Evolutionary conservation across 2,329 filamentous ascomycete genomes (phyloP).

Genomic region (Monosporascus sp.): DNA sequence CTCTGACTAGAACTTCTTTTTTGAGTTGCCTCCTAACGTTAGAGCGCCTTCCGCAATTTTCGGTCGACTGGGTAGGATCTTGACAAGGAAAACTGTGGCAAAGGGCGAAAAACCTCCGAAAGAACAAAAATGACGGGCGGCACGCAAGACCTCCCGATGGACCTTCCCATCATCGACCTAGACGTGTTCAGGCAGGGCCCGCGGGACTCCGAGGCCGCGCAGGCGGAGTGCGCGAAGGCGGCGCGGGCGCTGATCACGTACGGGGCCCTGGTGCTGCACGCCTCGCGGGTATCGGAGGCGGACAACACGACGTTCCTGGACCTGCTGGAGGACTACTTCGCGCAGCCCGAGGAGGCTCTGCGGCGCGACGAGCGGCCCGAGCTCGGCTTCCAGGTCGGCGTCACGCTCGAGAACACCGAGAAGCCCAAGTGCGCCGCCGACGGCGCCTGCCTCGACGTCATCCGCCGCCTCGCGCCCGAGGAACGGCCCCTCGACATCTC

Average conservation of each 20-base stretch:
- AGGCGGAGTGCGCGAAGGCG: slow-evolving; percentile 47
- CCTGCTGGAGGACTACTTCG: slow-evolving; percentile 61
- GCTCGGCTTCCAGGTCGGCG: slow-evolving; percentile 56
- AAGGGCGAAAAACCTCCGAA: neutral
- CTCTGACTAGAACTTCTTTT: no score
- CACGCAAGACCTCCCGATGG: slow-evolving; percentile 36
- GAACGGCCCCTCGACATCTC: slow-evolving; percentile 54
- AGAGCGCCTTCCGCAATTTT: no score
- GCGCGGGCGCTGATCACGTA: slow-evolving; percentile 54
- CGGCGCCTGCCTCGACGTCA: slow-evolving; percentile 54
- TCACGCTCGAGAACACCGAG: slow-evolving; percentile 59
- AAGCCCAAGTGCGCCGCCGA: slow-evolving; percentile 59
- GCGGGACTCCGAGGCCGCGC: slow-evolving; percentile 36
- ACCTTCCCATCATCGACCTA: slow-evolving; percentile 55
- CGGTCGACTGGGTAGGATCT: no score
- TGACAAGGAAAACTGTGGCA: no score
- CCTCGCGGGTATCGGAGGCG: slow-evolving; percentile 50
- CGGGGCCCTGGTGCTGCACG: slow-evolving; percentile 55
- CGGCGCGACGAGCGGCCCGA: slow-evolving; percentile 50
- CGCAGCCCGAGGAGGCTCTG: slow-evolving; percentile 44
- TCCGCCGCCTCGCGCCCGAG: slow-evolving; percentile 45
- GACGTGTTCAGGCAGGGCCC: slow-evolving; percentile 48
- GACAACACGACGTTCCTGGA: slow-evolving; percentile 55
- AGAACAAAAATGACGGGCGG: slow-evolving; percentile 6
- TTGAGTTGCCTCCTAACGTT: no score